Percentiles rank a stretch among this genome's conserved stretches.
Evolutionary conservation across 163 green algal genomes (phyloP).

Genomic region (Coccomyxa subellipsoidea): DNA sequence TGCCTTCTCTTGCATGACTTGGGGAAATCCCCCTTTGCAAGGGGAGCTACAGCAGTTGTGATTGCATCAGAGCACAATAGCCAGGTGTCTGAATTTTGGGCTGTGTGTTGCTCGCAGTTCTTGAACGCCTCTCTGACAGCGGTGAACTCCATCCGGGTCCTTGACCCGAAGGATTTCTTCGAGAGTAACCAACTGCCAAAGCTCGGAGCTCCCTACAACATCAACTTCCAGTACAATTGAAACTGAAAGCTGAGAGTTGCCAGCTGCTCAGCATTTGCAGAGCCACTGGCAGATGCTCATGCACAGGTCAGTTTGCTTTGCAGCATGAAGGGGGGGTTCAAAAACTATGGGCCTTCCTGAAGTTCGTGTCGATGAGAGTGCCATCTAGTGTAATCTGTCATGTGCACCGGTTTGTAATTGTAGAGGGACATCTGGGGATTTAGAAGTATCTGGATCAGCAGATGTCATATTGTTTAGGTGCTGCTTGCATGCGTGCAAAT

Average conservation of each 20-base stretch:
- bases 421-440: too few relatives aligned
- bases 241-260: background rate
- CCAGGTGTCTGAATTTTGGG: background rate
- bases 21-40: too few relatives aligned
- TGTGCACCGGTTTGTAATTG: too few relatives aligned
- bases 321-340: too few relatives aligned
- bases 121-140: background rate
- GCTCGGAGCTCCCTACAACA: background rate
- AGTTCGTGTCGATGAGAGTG: too few relatives aligned
- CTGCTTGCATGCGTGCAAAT: too few relatives aligned
- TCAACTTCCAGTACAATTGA: background rate
- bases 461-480: too few relatives aligned
- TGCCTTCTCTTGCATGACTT: too few relatives aligned
- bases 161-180: background rate
- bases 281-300: background rate
- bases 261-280: background rate
- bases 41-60: background rate
- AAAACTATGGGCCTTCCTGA: too few relatives aligned
- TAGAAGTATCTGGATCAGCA: too few relatives aligned
- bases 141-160: slow-evolving; percentile 1
- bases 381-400: too few relatives aligned
- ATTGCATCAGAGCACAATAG: background rate
- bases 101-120: background rate
- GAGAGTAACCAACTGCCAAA: background rate
- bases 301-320: too few relatives aligned